Percentiles rank a stretch among this genome's conserved stretches.
Evolutionary conservation across 2,329 filamentous ascomycete genomes (phyloP).

Genomic region (Aspergillus aculeatus): DNA sequence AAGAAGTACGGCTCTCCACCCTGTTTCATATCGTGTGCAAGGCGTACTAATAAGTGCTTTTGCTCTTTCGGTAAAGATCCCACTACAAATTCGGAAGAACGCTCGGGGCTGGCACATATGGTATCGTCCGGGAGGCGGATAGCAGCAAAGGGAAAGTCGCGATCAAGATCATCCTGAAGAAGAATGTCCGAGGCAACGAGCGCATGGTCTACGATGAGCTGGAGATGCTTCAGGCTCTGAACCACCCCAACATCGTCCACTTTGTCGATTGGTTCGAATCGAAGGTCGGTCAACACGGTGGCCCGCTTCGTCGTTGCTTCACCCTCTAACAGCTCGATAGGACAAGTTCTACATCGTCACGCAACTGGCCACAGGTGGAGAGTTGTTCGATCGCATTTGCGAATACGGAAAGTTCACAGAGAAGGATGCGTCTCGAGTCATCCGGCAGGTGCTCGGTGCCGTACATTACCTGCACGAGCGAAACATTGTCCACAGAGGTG

Average conservation of each 20-base stretch:
- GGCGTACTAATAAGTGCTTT: conserved; percentile 11
- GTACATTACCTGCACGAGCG: conserved; percentile 93
- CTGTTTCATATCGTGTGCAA: neutral
- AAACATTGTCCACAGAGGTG: conserved; percentile 94
- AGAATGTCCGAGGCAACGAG: conserved; percentile 97
- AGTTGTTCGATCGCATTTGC: conserved; percentile 97
- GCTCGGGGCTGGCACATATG: conserved; percentile 94
- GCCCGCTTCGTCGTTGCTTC: neutral
- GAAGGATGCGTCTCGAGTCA: conserved; percentile 94
- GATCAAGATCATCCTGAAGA: conserved; percentile 98
- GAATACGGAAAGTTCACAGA: conserved; percentile 98
- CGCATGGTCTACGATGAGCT: conserved; percentile 98
- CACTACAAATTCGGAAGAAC: conserved; percentile 92
- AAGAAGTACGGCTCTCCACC: conserved; percentile 69
- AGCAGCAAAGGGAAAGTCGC: conserved; percentile 79
- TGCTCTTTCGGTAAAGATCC: conserved; percentile 53
- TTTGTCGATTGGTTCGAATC: conserved; percentile 99
- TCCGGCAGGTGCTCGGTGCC: conserved; percentile 87
- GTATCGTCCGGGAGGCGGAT: conserved; percentile 94
- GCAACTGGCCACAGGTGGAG: conserved; percentile 89
- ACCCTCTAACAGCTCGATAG: conserved; percentile 47
- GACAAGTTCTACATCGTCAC: conserved; percentile 99
- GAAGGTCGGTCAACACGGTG: conserved; percentile 59
- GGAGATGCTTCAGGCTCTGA: conserved; percentile 83
- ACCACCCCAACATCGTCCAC: conserved; percentile 93